Conservation (phyloP, 1,284 basidiomycete genomes). For the Cutaneotrichosporon mucoides region DNA sequence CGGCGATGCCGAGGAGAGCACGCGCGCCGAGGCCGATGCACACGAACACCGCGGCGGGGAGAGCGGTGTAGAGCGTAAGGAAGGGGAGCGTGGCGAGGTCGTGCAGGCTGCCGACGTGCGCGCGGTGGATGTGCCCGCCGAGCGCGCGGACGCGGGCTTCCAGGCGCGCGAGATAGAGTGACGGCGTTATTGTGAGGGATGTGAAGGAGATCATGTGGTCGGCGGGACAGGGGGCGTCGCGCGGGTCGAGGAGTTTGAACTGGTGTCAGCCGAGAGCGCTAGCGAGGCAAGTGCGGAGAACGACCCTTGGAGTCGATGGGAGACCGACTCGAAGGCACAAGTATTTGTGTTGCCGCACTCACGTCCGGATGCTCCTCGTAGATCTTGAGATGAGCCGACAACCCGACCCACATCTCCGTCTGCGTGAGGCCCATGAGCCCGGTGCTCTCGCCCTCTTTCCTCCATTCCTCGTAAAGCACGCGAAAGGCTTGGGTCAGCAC, state of each 20-base stretch:
- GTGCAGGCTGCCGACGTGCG: constrained; percentile 25
- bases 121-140: constrained; percentile 27
- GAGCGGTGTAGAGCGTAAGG: constrained; percentile 9
- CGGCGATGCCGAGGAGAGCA: constrained; percentile 53
- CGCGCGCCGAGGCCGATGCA: constrained; percentile 61
- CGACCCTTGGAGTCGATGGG: too few species aligned
- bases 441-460: constrained; percentile 25
- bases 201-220: constrained; percentile 45
- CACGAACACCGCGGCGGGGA: constrained; percentile 59
- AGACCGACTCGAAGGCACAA: too few species aligned
- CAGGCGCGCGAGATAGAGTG: constrained; percentile 38
- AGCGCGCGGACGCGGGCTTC: constrained; percentile 2
- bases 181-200: constrained; percentile 46
- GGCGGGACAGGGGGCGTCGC: constrained; percentile 10
- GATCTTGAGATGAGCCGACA: constrained; percentile 39
- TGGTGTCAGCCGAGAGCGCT: constrained; percentile 8
- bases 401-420: constrained; percentile 42
- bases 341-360: not conserved
- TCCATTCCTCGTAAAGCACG: constrained; percentile 38
- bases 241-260: constrained; percentile 25
- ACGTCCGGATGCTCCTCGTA: constrained; percentile 46
- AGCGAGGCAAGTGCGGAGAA: too few species aligned
- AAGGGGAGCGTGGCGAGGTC: constrained; percentile 17
- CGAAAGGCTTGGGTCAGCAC: constrained; percentile 30
- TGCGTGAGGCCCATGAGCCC: constrained; percentile 44